These are phyloP conservation scores for Chlorella vulgaris DNA, from an alignment of 139 green algal species.

Conservation along the genomic window DNA sequence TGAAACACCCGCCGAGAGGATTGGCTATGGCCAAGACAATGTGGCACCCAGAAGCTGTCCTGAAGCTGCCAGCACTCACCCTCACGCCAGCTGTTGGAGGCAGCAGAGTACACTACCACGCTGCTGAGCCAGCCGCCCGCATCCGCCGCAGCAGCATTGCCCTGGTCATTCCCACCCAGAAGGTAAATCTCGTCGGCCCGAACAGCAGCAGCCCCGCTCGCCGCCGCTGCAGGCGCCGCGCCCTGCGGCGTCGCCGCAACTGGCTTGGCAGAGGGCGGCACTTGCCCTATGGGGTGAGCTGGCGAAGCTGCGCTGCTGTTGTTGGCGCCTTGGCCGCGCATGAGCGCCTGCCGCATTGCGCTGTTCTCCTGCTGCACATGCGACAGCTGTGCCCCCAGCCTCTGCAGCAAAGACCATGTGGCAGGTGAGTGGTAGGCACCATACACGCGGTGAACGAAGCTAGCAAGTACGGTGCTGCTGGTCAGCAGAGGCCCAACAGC, in stretches of 20 bases:
- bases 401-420: neutral
- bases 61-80: constrained; percentile 3
- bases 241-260: neutral
- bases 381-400: neutral
- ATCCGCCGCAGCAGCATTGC: neutral
- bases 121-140: constrained; percentile 31
- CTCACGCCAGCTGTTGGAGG: neutral
- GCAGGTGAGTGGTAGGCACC: neutral
- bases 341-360: neutral
- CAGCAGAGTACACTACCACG: constrained; percentile 31
- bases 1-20: neutral
- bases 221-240: neutral
- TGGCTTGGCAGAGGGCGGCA: neutral
- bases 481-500: no score
- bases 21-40: no score
- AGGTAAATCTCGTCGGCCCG: constrained; percentile 40
- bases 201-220: neutral
- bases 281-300: no score
- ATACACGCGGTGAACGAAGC: no score
- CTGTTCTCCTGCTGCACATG: constrained; percentile 11
- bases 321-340: neutral
- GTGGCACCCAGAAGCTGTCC: neutral
- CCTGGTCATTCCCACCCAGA: constrained; percentile 34
- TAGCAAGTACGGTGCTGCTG: neutral
- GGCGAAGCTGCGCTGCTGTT: neutral